These are phyloP conservation scores for Agaricus subrufescens DNA, from an alignment of 768 basidiomycete species.

Conservation along the genomic window DNA sequence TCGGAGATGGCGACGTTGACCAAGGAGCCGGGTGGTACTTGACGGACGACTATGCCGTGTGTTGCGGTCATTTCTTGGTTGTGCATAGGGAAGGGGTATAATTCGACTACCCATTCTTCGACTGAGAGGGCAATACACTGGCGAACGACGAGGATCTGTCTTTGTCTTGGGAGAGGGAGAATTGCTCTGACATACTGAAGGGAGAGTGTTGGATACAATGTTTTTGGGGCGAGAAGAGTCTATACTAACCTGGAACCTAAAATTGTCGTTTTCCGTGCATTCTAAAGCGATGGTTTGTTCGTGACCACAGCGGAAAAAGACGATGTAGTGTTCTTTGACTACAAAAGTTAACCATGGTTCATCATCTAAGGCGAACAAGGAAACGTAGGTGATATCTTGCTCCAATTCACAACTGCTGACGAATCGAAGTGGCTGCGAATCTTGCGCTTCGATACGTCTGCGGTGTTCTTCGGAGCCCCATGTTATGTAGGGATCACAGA, in stretches of 20 bases:
- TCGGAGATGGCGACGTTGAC: slow-evolving; percentile 7
- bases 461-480: slow-evolving; percentile 35
- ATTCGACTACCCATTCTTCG: slow-evolving; percentile 8
- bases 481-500: slow-evolving; percentile 24
- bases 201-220: slow-evolving; percentile 17
- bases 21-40: not conserved
- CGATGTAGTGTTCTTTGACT: slow-evolving; percentile 5
- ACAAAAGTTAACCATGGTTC: slow-evolving; percentile 16
- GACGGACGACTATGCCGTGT: not conserved
- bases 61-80: not conserved
- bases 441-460: slow-evolving; percentile 26
- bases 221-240: not conserved
- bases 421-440: slow-evolving; percentile 34
- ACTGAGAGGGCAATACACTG: not conserved
- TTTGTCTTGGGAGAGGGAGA: slow-evolving; percentile 47
- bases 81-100: slow-evolving; percentile 5
- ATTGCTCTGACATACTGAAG: slow-evolving; percentile 46
- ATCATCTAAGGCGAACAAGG: slow-evolving; percentile 21
- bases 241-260: slow-evolving; percentile 19
- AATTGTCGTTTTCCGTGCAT: slow-evolving; percentile 18
- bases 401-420: slow-evolving; percentile 36
- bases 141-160: slow-evolving; percentile 48
- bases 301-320: slow-evolving; percentile 13
- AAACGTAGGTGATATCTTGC: slow-evolving; percentile 28
- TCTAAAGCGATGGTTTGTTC: slow-evolving; percentile 29